A percentile compares a stretch with the other conserved stretches of the same genome.
Evolutionary conservation across 2,329 filamentous ascomycete genomes (phyloP).

Genomic region (Trematosphaeria pertusa): DNA sequence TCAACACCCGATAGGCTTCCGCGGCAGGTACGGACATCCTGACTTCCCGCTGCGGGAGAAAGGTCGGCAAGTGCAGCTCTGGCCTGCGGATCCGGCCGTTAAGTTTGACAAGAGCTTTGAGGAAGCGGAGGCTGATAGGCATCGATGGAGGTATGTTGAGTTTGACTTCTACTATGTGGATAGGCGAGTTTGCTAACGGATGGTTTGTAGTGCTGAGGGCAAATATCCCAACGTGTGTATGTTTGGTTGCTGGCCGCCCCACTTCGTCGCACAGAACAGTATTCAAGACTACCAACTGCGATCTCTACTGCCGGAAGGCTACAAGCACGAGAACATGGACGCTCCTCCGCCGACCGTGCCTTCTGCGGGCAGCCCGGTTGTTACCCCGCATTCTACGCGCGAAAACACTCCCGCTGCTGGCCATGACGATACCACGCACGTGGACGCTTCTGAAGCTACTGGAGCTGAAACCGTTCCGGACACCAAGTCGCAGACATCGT

Average conservation of each 20-base stretch:
- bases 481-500: too few species aligned
- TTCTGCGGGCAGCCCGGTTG: background rate
- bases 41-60: conserved; percentile 14
- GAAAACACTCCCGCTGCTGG: conserved; percentile 5
- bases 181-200: background rate
- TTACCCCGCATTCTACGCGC: conserved; percentile 9
- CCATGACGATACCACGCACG: too few species aligned
- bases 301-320: background rate
- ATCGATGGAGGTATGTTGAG: conserved; percentile 7
- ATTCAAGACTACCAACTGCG: conserved; percentile 16
- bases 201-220: conserved; percentile 3
- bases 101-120: conserved; percentile 15
- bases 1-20: conserved; percentile 15
- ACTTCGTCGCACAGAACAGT: conserved; percentile 6
- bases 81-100: conserved; percentile 5
- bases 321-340: background rate
- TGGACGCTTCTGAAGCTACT: background rate
- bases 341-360: background rate
- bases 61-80: conserved; percentile 8
- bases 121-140: conserved; percentile 11
- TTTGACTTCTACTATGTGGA: background rate
- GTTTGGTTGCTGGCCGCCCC: conserved; percentile 13
- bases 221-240: conserved; percentile 10
- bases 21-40: conserved; percentile 18
- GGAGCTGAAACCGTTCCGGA: too few species aligned